phyloP scores from a whole-genome alignment of 352 stramenopile genomes.

The Globisporangium uncinulatum region DNA sequence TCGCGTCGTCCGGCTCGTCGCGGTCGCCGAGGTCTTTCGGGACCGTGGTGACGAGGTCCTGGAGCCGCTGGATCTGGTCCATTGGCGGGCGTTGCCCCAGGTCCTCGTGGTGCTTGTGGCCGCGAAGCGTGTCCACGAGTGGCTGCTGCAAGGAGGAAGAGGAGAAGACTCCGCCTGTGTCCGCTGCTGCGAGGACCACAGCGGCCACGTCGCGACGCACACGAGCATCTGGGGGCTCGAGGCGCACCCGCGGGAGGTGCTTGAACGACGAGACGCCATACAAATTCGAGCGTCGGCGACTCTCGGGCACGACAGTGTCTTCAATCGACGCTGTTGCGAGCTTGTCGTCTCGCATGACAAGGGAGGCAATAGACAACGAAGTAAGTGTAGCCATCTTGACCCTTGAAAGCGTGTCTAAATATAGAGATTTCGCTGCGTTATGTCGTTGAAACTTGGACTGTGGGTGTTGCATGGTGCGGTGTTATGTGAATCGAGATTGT shows the following conservation, averaged over 20 bases:
- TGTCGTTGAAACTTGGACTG: too few species aligned
- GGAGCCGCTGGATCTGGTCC: constrained; percentile 35
- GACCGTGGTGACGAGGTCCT: constrained; percentile 48
- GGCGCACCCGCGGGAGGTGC: constrained; percentile 29
- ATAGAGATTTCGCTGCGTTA: too few species aligned
- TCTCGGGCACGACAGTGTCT: constrained; percentile 11
- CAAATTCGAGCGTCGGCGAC: constrained; percentile 28
- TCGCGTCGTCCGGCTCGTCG: constrained; percentile 4
- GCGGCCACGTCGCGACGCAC: constrained; percentile 32
- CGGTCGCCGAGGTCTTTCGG: constrained; percentile 24
- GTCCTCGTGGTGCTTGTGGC: constrained; percentile 45
- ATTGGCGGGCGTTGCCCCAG: constrained; percentile 36
- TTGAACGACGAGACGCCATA: constrained; percentile 31
- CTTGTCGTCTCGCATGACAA: background rate
- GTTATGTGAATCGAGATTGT: too few species aligned
- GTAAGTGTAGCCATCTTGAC: background rate
- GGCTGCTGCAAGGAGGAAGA: constrained; percentile 2
- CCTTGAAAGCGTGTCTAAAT: too few species aligned
- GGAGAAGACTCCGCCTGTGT: background rate
- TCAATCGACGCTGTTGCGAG: background rate
- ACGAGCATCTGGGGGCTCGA: constrained; percentile 30
- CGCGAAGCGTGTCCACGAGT: constrained; percentile 44
- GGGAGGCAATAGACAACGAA: too few species aligned
- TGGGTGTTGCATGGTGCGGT: too few species aligned
- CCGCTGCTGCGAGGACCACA: constrained; percentile 16